Percentiles rank a stretch among this genome's conserved stretches.
phyloP scores from a whole-genome alignment of 495 filamentous ascomycete species.

The Penicillium soppii region DNA sequence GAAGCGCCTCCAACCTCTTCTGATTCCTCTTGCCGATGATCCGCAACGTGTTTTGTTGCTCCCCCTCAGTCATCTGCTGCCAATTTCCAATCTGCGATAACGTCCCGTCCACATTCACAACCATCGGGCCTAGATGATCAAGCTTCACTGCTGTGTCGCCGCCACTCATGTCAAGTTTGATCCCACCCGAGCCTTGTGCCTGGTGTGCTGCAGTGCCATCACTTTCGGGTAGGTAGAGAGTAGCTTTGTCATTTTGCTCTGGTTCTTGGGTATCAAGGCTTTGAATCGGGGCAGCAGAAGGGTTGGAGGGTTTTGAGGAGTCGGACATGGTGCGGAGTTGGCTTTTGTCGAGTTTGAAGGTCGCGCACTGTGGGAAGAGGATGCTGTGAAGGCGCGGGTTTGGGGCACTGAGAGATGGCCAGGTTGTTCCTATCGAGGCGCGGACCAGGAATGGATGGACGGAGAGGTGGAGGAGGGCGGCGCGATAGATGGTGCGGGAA shows the following conservation, averaged over 20 bases:
- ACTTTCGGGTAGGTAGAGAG: constrained; percentile 30
- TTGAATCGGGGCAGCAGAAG: too few species aligned
- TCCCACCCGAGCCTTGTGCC: constrained; percentile 6
- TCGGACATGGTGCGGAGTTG: constrained; percentile 21
- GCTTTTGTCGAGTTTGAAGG: constrained; percentile 1
- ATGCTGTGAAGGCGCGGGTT: constrained; percentile 18
- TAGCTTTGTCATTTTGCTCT: constrained; percentile 10
- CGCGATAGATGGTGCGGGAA: constrained; percentile 29
- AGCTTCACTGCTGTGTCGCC: constrained; percentile 47
- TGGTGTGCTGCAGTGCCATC: constrained; percentile 16
- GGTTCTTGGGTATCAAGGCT: constrained; percentile 12
- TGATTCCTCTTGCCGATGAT: constrained; percentile 65
- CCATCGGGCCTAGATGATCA: constrained; percentile 63
- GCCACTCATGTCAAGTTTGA: constrained; percentile 48
- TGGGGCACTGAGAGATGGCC: background rate
- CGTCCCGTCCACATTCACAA: constrained; percentile 66
- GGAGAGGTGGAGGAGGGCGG: constrained; percentile 30
- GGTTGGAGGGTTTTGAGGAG: background rate
- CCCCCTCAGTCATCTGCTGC: constrained; percentile 62
- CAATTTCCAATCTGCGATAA: constrained; percentile 67
- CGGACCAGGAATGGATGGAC: constrained; percentile 22
- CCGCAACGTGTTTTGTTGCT: constrained; percentile 60
- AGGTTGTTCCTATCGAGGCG: constrained; percentile 16
- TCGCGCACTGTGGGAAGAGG: constrained; percentile 28
- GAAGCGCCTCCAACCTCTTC: constrained; percentile 54